Evolutionary conservation across 2,329 filamentous ascomycete genomes (phyloP).

Genomic region (Claviceps maximensis): DNA sequence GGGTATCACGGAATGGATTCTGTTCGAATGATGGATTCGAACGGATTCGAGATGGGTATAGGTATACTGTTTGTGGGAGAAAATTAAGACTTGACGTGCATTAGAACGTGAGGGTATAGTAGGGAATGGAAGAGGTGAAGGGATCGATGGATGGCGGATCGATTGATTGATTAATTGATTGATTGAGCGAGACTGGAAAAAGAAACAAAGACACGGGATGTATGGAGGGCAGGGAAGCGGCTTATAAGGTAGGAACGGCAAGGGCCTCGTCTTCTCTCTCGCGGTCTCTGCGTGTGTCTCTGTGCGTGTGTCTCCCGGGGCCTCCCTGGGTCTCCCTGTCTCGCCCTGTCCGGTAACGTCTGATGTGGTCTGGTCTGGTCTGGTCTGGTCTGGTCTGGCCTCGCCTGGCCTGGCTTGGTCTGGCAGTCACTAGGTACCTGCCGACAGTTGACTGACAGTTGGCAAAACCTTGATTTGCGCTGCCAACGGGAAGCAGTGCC

Average conservation of each 20-base stretch:
- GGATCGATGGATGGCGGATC: too few relatives aligned
- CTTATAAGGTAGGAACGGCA: constrained; percentile 1
- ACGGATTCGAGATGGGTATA: constrained; percentile 10
- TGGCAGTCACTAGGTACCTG: background rate
- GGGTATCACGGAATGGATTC: constrained; percentile 18
- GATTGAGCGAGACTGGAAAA: constrained; percentile 5
- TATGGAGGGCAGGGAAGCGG: background rate
- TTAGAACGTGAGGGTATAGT: background rate
- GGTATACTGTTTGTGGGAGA: constrained; percentile 8
- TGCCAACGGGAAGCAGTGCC: constrained; percentile 4
- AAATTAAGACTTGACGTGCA: background rate
- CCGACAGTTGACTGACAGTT: background rate
- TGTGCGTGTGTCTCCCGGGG: too few relatives aligned
- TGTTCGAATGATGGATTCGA: too few relatives aligned
- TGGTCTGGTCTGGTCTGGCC: background rate
- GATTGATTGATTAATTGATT: too few relatives aligned
- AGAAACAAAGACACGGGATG: background rate
- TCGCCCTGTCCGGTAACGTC: too few relatives aligned
- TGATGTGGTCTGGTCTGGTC: background rate
- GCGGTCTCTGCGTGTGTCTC: too few relatives aligned
- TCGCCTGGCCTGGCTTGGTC: background rate
- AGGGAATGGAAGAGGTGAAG: constrained; percentile 3
- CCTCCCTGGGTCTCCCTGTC: too few relatives aligned
- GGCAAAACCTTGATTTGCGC: constrained; percentile 10
- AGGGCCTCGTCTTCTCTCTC: too few relatives aligned